These are phyloP conservation scores for Eruca vesicaria DNA, from an alignment of 441 rosid species.

Conservation along the genomic window DNA sequence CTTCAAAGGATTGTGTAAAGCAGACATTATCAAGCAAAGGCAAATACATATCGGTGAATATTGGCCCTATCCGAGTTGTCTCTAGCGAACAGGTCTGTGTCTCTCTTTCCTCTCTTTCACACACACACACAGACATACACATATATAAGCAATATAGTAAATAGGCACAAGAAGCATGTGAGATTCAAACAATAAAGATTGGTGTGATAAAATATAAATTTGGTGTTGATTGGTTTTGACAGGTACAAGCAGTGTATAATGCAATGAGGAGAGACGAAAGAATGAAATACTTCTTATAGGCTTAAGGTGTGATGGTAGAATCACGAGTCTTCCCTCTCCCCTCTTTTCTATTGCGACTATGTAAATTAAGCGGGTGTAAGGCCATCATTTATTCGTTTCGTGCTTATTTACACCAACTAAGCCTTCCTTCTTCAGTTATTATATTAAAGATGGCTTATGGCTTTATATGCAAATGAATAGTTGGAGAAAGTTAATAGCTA, in stretches of 20 bases:
- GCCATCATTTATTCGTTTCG: conserved; percentile 14
- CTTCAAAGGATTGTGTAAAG: conserved; percentile 74
- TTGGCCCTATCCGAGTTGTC: conserved; percentile 85
- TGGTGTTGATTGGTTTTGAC: conserved; percentile 35
- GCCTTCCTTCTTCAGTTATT: conserved; percentile 3
- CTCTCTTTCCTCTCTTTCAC: conserved; percentile 21
- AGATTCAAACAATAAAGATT: background rate
- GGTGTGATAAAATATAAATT: background rate
- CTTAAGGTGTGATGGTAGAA: conserved; percentile 4
- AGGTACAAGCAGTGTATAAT: conserved; percentile 98
- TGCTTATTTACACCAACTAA: conserved; percentile 3
- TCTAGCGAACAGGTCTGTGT: conserved; percentile 90
- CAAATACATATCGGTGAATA: conserved; percentile 92
- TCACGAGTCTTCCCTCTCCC: conserved; percentile 3
- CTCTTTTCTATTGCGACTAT: conserved; percentile 26
- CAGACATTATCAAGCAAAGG: conserved; percentile 92
- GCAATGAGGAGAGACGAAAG: conserved; percentile 97
- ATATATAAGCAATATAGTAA: background rate
- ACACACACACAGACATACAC: background rate
- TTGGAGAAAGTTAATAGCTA: background rate
- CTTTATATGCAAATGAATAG: background rate
- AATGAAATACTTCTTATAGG: conserved; percentile 91
- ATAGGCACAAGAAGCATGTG: conserved; percentile 1
- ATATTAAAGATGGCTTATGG: background rate
- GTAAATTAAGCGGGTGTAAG: conserved; percentile 36